phyloP scores from a whole-genome alignment of 129 eudicot genomes.

The Centrapalus pauciflorus region DNA sequence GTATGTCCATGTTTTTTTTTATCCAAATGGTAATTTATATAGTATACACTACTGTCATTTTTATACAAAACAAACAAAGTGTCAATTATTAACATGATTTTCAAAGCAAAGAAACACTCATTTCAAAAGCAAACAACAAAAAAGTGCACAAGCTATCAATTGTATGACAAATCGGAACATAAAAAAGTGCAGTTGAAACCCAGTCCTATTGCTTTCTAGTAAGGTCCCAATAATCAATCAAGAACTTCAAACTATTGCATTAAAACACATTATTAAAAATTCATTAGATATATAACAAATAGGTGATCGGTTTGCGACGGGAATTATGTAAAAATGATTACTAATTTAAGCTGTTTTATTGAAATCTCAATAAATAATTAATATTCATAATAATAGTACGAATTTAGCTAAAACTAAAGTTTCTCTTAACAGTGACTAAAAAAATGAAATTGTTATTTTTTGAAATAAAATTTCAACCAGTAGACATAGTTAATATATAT shows the following conservation, averaged over 20 bases:
- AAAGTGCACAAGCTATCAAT: constrained; percentile 91
- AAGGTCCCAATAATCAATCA: constrained; percentile 78
- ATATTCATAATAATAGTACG: no score
- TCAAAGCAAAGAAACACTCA: neutral
- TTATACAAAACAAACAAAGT: neutral
- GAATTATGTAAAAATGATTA: no score
- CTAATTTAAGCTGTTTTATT: no score
- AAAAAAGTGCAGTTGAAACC: constrained; percentile 77
- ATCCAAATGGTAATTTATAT: constrained; percentile 82
- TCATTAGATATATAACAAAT: no score
- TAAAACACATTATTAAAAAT: no score
- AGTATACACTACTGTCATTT: constrained; percentile 68
- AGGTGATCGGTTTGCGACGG: no score
- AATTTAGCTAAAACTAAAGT: no score
- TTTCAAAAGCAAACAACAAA: constrained; percentile 12
- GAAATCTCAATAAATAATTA: no score
- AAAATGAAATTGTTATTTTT: no score
- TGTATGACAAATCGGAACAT: constrained; percentile 85
- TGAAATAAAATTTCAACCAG: no score
- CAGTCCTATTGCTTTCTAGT: constrained; percentile 75
- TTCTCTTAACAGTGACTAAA: no score
- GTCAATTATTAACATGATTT: neutral
- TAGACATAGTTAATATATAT: no score
- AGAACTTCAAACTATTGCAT: constrained; percentile 91
- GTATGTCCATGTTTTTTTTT: constrained; percentile 93